phyloP scores from a whole-genome alignment of 306 rosid genomes.

The apple (Malus domestica) region DNA sequence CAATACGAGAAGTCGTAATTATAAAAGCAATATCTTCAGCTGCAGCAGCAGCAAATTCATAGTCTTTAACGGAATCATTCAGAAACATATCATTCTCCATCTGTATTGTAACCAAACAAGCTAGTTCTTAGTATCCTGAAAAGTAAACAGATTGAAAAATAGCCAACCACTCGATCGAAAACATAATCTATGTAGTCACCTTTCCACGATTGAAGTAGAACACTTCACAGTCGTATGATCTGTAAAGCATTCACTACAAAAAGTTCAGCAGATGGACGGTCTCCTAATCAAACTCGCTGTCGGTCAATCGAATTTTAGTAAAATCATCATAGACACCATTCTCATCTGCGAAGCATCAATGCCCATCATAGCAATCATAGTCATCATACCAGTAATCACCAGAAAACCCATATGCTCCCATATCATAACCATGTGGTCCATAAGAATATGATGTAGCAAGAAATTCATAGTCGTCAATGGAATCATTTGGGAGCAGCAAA shows the following conservation, averaged over 20 bases:
- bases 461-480: constrained; percentile 27
- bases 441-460: neutral
- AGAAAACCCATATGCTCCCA: neutral
- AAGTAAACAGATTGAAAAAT: too few relatives aligned
- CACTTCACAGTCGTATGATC: neutral
- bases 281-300: neutral
- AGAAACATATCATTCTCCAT: too few relatives aligned
- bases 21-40: neutral
- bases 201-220: neutral
- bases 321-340: constrained; percentile 28
- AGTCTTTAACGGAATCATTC: too few relatives aligned
- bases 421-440: neutral
- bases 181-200: neutral
- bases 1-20: neutral
- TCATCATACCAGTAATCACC: neutral
- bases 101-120: too few relatives aligned
- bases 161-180: neutral
- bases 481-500: constrained; percentile 35
- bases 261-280: neutral
- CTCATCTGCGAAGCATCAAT: constrained; percentile 38
- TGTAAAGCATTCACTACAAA: neutral
- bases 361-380: neutral
- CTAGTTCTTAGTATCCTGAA: too few relatives aligned
- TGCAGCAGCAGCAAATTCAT: neutral
- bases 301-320: neutral